Conservation (phyloP, 2,329 filamentous ascomycete species). For the Phaeophleospora eucalypticola region DNA sequence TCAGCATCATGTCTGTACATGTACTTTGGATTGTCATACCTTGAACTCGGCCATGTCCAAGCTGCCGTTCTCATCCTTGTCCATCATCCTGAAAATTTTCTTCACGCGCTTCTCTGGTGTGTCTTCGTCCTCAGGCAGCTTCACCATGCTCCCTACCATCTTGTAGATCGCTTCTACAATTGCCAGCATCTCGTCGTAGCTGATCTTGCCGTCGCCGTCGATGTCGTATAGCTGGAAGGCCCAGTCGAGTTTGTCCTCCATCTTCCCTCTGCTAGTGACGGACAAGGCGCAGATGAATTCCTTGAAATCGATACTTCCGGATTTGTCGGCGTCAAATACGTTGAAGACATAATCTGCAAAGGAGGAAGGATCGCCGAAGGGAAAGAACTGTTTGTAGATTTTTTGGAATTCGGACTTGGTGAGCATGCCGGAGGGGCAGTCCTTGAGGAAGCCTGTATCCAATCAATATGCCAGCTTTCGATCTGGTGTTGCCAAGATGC, state of each 20-base stretch:
- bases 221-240: conserved; percentile 99
- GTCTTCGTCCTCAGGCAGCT: conserved; percentile 96
- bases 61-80: conserved; percentile 98
- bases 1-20: conserved; percentile 12
- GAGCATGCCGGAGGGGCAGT: conserved; percentile 94
- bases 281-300: conserved; percentile 98
- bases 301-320: conserved; percentile 97
- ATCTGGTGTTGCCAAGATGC: conserved; percentile 24
- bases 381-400: conserved; percentile 99
- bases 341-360: conserved; percentile 99
- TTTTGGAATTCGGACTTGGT: conserved; percentile 99
- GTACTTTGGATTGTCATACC: conserved; percentile 13
- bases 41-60: conserved; percentile 98
- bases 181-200: conserved; percentile 96
- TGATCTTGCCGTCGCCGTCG: conserved; percentile 97
- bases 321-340: conserved; percentile 96
- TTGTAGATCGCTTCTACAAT: conserved; percentile 99
- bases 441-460: conserved; percentile 82
- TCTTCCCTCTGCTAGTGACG: conserved; percentile 93
- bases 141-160: conserved; percentile 99
- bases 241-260: conserved; percentile 99
- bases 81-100: conserved; percentile 99
- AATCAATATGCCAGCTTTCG: conserved; percentile 14
- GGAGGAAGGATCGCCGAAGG: conserved; percentile 92
- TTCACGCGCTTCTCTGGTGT: conserved; percentile 95